Evolutionary conservation across 108 stramenopile species (phyloP).

Genomic region (Pinguiococcus pyrenoidosus): DNA sequence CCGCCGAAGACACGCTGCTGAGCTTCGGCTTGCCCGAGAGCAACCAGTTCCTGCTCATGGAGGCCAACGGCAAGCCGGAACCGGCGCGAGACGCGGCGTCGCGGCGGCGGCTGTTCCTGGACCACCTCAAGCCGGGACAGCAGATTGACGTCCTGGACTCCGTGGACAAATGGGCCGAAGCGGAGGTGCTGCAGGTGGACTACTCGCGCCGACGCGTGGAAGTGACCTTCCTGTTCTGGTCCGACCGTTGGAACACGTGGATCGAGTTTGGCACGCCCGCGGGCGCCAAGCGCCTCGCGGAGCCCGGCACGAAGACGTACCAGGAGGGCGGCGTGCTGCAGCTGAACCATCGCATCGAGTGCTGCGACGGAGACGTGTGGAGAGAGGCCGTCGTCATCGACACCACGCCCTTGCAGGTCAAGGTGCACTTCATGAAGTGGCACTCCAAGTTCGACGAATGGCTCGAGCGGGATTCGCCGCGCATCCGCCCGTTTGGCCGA

Average conservation of each 20-base stretch:
- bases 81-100: too few relatives aligned
- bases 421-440: constrained; percentile 16
- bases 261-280: neutral
- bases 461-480: constrained; percentile 3
- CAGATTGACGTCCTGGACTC: constrained; percentile 18
- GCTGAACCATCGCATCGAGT: constrained; percentile 29
- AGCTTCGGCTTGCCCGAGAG: too few relatives aligned
- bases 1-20: too few relatives aligned
- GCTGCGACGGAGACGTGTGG: constrained; percentile 12
- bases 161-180: constrained; percentile 22
- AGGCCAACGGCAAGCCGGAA: too few relatives aligned
- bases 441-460: constrained; percentile 21
- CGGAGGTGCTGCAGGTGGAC: constrained; percentile 16
- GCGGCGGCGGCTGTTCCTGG: too few relatives aligned
- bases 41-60: too few relatives aligned
- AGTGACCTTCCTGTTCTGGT: constrained; percentile 28
- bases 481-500: constrained; percentile 6
- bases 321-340: constrained; percentile 8
- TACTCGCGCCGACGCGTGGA: neutral
- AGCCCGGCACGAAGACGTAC: constrained; percentile 14
- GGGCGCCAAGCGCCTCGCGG: constrained; percentile 24
- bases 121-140: too few relatives aligned
- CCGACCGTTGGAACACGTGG: constrained; percentile 26
- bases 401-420: neutral
- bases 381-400: constrained; percentile 27